phyloP scores from a whole-genome alignment of 306 rosid genomes.

The Trifolium pratense region DNA sequence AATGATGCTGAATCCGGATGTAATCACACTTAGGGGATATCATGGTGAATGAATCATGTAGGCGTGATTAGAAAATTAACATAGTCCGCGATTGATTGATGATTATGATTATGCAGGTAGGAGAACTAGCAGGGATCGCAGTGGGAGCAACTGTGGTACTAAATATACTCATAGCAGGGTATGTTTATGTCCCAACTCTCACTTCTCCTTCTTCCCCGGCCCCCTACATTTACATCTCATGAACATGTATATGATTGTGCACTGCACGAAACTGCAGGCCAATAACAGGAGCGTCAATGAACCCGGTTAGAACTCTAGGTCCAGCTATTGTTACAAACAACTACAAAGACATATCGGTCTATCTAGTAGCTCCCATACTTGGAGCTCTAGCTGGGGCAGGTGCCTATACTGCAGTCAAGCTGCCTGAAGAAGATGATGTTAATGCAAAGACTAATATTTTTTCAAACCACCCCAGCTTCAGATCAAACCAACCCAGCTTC shows the following conservation, averaged over 20 bases:
- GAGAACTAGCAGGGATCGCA: conserved; percentile 86
- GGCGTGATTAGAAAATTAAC: background rate
- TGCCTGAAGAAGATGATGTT: conserved; percentile 56
- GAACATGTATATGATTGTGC: conserved; percentile 11
- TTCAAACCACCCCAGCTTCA: conserved; percentile 59
- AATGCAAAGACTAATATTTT: conserved; percentile 47
- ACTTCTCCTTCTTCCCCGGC: background rate
- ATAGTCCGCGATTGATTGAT: background rate
- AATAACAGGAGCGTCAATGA: conserved; percentile 81
- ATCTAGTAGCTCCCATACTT: conserved; percentile 78
- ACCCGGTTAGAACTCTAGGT: conserved; percentile 87
- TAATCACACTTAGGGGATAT: background rate
- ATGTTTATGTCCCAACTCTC: conserved; percentile 31
- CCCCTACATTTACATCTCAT: background rate
- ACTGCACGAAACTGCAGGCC: conserved; percentile 49
- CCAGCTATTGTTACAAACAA: conserved; percentile 86
- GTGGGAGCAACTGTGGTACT: conserved; percentile 93
- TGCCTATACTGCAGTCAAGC: conserved; percentile 68
- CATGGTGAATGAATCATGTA: background rate
- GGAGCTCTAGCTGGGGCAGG: conserved; percentile 89
- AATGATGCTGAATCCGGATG: background rate
- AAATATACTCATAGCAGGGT: conserved; percentile 88
- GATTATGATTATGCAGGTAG: conserved; percentile 59
- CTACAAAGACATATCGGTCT: conserved; percentile 80
- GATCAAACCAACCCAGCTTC: no score